phyloP scores from a whole-genome alignment of 306 rosid genomes.

The Medicago arabica region DNA sequence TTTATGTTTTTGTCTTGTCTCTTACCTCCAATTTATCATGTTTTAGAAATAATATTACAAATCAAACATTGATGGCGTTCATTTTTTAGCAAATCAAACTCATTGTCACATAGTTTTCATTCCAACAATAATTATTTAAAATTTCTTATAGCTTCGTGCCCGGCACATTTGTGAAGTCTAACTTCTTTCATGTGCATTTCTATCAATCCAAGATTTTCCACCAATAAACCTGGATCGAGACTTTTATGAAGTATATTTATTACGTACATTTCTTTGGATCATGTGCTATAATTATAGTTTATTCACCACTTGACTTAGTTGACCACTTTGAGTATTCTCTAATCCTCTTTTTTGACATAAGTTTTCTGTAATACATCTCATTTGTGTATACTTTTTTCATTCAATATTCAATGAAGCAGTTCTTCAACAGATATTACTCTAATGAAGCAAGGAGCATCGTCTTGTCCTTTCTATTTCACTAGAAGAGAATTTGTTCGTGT shows the following conservation, averaged over 20 bases:
- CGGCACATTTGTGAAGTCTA: background rate
- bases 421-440: slow-evolving; percentile 28
- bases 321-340: slow-evolving; percentile 41
- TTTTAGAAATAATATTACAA: too few species aligned
- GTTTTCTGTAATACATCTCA: slow-evolving; percentile 19
- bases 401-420: slow-evolving; percentile 5
- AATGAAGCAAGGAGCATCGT: background rate
- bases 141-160: slow-evolving; percentile 4
- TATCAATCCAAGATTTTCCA: slow-evolving; percentile 33
- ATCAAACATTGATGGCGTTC: too few species aligned
- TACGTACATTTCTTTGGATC: slow-evolving; percentile 30
- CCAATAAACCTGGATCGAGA: slow-evolving; percentile 50
- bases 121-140: background rate
- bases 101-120: too few species aligned
- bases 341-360: background rate
- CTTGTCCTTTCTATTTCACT: background rate
- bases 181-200: slow-evolving; percentile 33
- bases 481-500: slow-evolving; percentile 4
- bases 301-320: slow-evolving; percentile 34
- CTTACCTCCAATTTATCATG: too few species aligned
- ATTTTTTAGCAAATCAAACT: too few species aligned
- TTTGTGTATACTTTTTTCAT: background rate
- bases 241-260: slow-evolving; percentile 13
- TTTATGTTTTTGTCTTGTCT: too few species aligned
- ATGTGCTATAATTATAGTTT: slow-evolving; percentile 42